Evolutionary conservation across 2,329 filamentous ascomycete genomes (phyloP).

Genomic region (Didymella pinodella): DNA sequence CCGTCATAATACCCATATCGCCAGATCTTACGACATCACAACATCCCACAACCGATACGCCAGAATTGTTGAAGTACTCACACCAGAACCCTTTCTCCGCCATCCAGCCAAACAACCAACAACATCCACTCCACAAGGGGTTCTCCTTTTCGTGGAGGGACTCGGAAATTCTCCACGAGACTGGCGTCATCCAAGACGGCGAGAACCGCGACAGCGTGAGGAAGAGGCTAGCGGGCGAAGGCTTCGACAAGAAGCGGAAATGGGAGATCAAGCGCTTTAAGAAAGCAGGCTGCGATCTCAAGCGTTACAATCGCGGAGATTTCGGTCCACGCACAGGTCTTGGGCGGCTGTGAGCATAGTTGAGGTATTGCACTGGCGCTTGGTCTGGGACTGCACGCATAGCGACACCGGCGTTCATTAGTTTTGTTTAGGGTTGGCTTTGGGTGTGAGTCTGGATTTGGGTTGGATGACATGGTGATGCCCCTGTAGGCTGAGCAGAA

Average conservation of each 20-base stretch:
- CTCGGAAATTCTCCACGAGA: conserved; percentile 35
- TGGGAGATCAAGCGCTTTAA: conserved; percentile 49
- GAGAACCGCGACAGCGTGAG: conserved; percentile 28
- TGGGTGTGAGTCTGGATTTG: too few species aligned
- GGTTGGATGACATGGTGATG: neutral
- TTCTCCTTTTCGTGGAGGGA: conserved; percentile 47
- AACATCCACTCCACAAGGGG: conserved; percentile 37
- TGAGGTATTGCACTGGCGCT: neutral
- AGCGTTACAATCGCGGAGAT: conserved; percentile 47
- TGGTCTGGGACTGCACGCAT: conserved; percentile 2
- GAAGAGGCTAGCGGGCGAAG: conserved; percentile 38
- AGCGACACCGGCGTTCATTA: conserved; percentile 6
- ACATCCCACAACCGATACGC: conserved; percentile 25
- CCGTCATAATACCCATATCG: conserved; percentile 36
- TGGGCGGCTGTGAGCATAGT: conserved; percentile 36
- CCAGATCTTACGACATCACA: conserved; percentile 12
- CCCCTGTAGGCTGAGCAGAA: conserved; percentile 1
- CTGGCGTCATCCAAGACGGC: conserved; percentile 25
- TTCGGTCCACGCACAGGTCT: conserved; percentile 49
- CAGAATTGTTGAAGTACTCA: conserved; percentile 39
- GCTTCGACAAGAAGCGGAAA: conserved; percentile 37
- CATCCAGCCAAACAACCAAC: conserved; percentile 37
- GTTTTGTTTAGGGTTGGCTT: neutral
- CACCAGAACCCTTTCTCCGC: conserved; percentile 39
- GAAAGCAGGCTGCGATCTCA: conserved; percentile 43